A percentile compares a stretch with the other conserved stretches of the same genome.
Conservation (phyloP, 2,329 filamentous ascomycete genomes). For the Talaromyces sp. region DNA sequence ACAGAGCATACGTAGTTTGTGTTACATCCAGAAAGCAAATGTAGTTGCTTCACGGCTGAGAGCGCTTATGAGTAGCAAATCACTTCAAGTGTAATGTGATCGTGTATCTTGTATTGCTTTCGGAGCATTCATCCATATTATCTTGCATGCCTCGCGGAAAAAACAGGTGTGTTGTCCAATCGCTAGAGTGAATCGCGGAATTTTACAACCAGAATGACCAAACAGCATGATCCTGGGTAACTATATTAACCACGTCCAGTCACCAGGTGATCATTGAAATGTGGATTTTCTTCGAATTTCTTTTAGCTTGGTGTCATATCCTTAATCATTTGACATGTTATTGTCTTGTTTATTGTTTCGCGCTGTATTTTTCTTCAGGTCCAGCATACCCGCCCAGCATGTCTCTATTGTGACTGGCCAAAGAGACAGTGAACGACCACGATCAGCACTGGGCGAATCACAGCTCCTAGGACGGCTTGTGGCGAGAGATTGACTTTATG, state of each 20-base stretch:
- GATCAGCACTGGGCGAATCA: background rate
- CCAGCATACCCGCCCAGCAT: background rate
- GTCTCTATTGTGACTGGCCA: background rate
- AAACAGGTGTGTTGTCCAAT: background rate
- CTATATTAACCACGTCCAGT: background rate
- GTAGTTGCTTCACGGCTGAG: background rate
- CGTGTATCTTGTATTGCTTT: background rate
- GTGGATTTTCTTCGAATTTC: background rate
- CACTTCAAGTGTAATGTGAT: background rate
- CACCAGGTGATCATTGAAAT: background rate
- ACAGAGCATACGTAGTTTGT: background rate
- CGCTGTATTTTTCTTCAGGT: background rate
- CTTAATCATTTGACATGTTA: background rate
- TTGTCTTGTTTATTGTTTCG: background rate
- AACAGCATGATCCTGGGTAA: background rate
- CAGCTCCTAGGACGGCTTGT: background rate
- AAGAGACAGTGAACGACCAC: background rate
- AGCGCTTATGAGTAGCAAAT: background rate
- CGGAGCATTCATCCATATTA: background rate
- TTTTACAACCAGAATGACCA: background rate
- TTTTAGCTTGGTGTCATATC: background rate
- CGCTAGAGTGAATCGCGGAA: background rate
- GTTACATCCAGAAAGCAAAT: background rate
- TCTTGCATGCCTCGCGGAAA: background rate
- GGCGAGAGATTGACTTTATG: background rate